A percentile compares a stretch with the other conserved stretches of the same genome.
These are phyloP conservation scores for Plasmopara muralis DNA, from an alignment of 352 stramenopile species.

Conservation along the genomic window DNA sequence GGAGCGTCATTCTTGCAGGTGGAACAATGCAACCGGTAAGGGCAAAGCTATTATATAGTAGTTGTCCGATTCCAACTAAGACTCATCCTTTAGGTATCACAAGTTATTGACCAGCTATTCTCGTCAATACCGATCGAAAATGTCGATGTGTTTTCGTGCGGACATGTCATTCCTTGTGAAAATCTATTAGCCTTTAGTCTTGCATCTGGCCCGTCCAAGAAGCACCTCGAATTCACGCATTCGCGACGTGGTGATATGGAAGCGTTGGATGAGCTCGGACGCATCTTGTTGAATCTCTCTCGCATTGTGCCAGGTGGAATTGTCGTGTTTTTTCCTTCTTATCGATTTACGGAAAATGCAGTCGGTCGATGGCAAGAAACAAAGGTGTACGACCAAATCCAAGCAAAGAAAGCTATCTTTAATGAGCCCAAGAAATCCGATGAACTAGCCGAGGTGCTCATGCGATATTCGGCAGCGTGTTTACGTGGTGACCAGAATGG, in stretches of 20 bases:
- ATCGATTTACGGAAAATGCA: constrained; percentile 90
- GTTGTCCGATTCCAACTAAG: constrained; percentile 1
- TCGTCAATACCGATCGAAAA: constrained; percentile 47
- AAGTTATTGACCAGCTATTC: constrained; percentile 95
- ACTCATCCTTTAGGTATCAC: constrained; percentile 46
- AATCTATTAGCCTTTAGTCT: constrained; percentile 87
- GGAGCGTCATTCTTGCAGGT: constrained; percentile 95
- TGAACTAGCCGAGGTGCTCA: constrained; percentile 88
- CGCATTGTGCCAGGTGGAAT: constrained; percentile 90
- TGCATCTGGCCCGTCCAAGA: constrained; percentile 71
- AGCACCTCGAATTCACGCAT: constrained; percentile 94
- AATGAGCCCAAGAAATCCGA: constrained; percentile 91
- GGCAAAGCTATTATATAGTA: background rate
- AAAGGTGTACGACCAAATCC: constrained; percentile 75
- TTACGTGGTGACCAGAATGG: constrained; percentile 26
- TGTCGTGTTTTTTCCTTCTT: constrained; percentile 98
- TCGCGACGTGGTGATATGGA: constrained; percentile 55
- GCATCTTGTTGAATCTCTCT: constrained; percentile 88
- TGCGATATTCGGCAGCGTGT: constrained; percentile 76
- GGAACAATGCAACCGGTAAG: constrained; percentile 95
- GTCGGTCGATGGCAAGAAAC: constrained; percentile 85
- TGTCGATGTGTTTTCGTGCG: constrained; percentile 96
- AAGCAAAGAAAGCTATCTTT: constrained; percentile 89
- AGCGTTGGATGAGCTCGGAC: constrained; percentile 92
- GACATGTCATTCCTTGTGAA: constrained; percentile 94